A percentile compares a stretch with the other conserved stretches of the same genome.
Evolutionary conservation across 2,329 filamentous ascomycete species (phyloP).

Genomic region (Colletotrichum somersetense): DNA sequence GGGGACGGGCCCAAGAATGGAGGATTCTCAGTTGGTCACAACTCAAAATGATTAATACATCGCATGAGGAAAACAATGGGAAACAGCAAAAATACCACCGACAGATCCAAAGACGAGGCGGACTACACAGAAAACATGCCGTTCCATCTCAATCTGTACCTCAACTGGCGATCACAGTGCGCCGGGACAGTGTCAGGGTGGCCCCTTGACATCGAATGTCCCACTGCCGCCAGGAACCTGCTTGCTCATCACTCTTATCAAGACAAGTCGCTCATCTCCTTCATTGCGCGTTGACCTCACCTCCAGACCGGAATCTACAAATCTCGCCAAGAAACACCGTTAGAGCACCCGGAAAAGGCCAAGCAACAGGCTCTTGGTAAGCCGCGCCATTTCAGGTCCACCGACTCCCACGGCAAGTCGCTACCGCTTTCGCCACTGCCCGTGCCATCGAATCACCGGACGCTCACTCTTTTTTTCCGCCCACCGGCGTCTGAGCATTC

Average conservation of each 20-base stretch:
- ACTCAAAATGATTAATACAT: not conserved
- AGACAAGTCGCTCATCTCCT: not conserved
- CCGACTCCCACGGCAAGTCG: not conserved
- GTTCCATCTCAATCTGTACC: not conserved
- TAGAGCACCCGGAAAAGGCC: not conserved
- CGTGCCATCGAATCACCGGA: constrained; percentile 5
- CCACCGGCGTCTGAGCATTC: not conserved
- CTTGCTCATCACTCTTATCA: not conserved
- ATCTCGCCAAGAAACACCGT: not conserved
- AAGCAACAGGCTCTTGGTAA: not conserved
- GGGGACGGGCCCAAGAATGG: not conserved
- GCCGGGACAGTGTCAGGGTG: constrained; percentile 9
- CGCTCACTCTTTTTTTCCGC: not conserved
- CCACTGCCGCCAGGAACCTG: not conserved
- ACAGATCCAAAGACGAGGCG: not conserved
- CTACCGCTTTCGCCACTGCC: constrained; percentile 1
- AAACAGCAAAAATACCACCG: not conserved
- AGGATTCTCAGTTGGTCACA: not conserved
- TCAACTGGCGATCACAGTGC: constrained; percentile 22
- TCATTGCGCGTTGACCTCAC: constrained; percentile 2
- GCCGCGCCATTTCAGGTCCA: not conserved
- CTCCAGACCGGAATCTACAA: not conserved
- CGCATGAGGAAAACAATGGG: not conserved
- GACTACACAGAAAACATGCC: not conserved
- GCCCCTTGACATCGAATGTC: not conserved